Evolutionary conservation across 768 basidiomycete genomes (phyloP), one percentile per base, ranked within the genome.

Genomic region (Mycena crocata): DNA sequence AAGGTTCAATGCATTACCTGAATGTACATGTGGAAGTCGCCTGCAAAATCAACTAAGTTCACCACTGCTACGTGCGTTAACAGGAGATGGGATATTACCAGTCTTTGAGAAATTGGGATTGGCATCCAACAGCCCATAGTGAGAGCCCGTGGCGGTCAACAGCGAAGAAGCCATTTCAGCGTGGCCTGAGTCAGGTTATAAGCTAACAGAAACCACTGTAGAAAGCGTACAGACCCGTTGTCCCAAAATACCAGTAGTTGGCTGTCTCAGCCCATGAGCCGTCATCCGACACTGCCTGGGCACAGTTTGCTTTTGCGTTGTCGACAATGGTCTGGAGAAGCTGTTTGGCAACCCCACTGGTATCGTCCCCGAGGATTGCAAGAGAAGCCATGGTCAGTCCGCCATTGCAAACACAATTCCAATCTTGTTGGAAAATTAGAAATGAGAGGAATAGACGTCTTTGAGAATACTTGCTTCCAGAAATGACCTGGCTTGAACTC

Each of bases 391-490:
- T 76, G 23, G 93, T 95, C 68, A 99, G 82, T 62, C 98, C 98
- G 48, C 88, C 86, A 77, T 98, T 99, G 83, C 91, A 95, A 63
- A 95, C 94, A 77, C 97, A 98, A 78, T 99, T 99, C 97, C 97
- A 99, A 84, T 84, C 48, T 87, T 88, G 67, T 82, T 85, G 50
- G 67, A n/a, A n/a, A n/a, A n/a, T n/a, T n/a, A n/a, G n/a, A n/a
- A n/a, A n/a, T n/a, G n/a, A n/a, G n/a, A n/a, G n/a, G n/a, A n/a
- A n/a, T n/a, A n/a, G n/a, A n/a, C n/a, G n/a, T n/a, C n/a, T n/a
- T n/a, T n/a, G n/a, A n/a, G n/a, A n/a, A n/a, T n/a, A n/a, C n/a
- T n/a, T n/a, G n/a, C n/a, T n/a, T n/a, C n/a, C n/a, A n/a, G n/a
- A n/a, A n/a, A n/a, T n/a, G n/a, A n/a, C n/a, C n/a, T n/a, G n/a